Base-by-base conservation (phyloP, 257 asterid genomes). In the Scutellaria minor region DNA sequence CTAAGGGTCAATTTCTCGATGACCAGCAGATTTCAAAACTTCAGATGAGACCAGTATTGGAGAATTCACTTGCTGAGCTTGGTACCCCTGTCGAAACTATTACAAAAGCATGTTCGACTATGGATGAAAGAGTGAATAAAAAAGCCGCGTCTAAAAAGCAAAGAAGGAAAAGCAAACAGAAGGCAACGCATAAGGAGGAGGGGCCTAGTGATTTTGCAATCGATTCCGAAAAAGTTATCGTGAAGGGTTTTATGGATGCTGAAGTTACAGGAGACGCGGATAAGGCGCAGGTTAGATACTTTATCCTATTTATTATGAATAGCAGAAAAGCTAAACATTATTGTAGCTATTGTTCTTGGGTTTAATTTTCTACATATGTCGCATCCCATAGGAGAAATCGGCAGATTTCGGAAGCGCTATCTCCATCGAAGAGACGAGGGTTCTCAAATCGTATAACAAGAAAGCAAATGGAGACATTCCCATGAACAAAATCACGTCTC, bases 11-110 rank as follows among this genome's bases (percentile, higher is more conserved):
- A 46, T 64, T 64, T 72, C 90, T 95, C 24, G 99, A 95, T 81
- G 90, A 84, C 77, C 99, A 95, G 84, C 99, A 95, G 85, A 77
- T 92, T 42, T 85, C 81, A 15, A 95, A 95, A 81, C 88, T 95
- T 53, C 91, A 79, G 86, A 84, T 78, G 45, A 83, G 89, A 85
- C 1, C 84, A 47, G 84, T 39, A 42, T 66, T 95, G 83, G 96
- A 95, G 81, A 84, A 68, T 69, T 81, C 90, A 5, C 97, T 95
- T 80, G 82, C 81, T 72, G 94, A 92, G 82, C 96, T 90, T 70
- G 97, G 98, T 60, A 89, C 75, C 9, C 91, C 98, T 9, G 50
- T 80, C 35, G 96, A 86, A 78, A 77, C 79, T 3, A 59, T 86
- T 72, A 47, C 66, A 44, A 83, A 78, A 71, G 81, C 59, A 35